Evolutionary conservation across 73 alveolate species (phyloP).

Genomic region (Paraurostyla sp.): DNA sequence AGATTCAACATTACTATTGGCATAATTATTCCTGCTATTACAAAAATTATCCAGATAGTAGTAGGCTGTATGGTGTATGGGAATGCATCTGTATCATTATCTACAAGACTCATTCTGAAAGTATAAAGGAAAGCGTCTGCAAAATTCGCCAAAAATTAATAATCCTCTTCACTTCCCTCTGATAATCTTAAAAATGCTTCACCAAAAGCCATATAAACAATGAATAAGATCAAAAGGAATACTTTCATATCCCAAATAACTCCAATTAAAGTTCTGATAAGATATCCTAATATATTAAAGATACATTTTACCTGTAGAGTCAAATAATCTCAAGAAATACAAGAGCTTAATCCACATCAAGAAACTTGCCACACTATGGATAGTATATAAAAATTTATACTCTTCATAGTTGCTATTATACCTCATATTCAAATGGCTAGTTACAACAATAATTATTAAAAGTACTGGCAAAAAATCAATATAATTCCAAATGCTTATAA

Average conservation of each 20-base stretch:
- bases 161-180: constrained; percentile 22
- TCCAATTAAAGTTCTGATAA: constrained; percentile 33
- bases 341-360: constrained; percentile 56
- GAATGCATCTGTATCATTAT: constrained; percentile 13
- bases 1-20: constrained; percentile 46
- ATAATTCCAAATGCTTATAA: constrained; percentile 35
- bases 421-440: neutral
- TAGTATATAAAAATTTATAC: constrained; percentile 2
- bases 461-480: constrained; percentile 41
- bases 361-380: constrained; percentile 40
- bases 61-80: neutral
- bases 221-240: constrained; percentile 37
- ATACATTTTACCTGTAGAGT: constrained; percentile 17
- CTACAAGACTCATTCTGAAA: constrained; percentile 51
- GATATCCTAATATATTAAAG: neutral
- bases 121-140: constrained; percentile 46
- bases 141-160: neutral
- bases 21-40: constrained; percentile 7
- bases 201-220: constrained; percentile 61
- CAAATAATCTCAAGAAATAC: constrained; percentile 48
- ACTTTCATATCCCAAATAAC: constrained; percentile 50
- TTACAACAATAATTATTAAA: neutral
- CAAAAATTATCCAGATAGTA: constrained; percentile 34
- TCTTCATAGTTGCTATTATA: neutral
- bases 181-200: constrained; percentile 58